phyloP scores from a whole-genome alignment of 192 early-diverging fungal species.

The Oehlia diaphana region DNA sequence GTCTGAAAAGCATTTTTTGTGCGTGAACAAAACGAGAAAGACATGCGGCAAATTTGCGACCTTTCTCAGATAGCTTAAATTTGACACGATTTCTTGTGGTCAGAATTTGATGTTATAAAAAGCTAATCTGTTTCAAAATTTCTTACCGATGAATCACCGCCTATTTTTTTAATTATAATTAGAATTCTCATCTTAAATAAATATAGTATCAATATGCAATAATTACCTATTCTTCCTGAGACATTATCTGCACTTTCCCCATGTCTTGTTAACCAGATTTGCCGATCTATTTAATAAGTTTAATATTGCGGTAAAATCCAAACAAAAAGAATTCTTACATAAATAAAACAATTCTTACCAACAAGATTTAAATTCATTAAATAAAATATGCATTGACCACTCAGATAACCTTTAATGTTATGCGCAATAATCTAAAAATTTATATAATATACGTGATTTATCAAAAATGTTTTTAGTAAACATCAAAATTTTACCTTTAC shows the following conservation, averaged over 20 bases:
- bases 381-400: slow-evolving; percentile 95
- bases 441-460: not conserved
- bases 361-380: slow-evolving; percentile 96
- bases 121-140: not conserved
- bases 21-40: slow-evolving; percentile 74
- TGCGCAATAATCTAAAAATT: slow-evolving; percentile 73
- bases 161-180: not conserved
- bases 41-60: slow-evolving; percentile 71
- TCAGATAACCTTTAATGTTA: slow-evolving; percentile 91
- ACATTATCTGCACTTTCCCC: slow-evolving; percentile 91
- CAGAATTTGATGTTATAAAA: not conserved
- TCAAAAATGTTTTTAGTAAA: not conserved
- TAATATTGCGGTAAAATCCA: not conserved
- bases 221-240: slow-evolving; percentile 73
- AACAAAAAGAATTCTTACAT: not conserved
- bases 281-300: slow-evolving; percentile 50
- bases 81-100: slow-evolving; percentile 48
- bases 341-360: slow-evolving; percentile 41
- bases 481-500: slow-evolving; percentile 22
- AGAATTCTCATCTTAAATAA: not conserved
- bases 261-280: slow-evolving; percentile 91
- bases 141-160: slow-evolving; percentile 35
- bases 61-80: slow-evolving; percentile 70
- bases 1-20: slow-evolving; percentile 52
- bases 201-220: not conserved